Base-by-base conservation (phyloP, 2,329 filamentous ascomycete species). In the Phialophora expanda region DNA sequence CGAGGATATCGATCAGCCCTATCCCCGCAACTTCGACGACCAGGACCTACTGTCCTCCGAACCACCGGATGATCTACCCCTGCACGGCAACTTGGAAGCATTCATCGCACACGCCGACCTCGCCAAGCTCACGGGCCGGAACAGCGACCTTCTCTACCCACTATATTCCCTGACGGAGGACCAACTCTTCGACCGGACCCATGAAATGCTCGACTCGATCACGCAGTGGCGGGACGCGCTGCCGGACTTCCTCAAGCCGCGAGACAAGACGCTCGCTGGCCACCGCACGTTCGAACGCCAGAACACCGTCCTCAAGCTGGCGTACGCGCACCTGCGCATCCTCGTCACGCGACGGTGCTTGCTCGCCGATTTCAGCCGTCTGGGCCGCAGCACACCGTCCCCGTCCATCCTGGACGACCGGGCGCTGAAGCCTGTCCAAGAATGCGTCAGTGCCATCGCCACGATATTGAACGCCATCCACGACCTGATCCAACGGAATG, bases 1-100 rank as follows among this genome's bases (percentile, higher is more conserved):
- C 53, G 85, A 88, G 38, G 86, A 89, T 58, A 86, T 88, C 56
- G 86, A 89, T 60, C 86, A 89, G 64, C 81, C 83, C 2, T 79
- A 86, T n/a, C 87, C 87, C 4, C 74, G 77, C 26, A 78, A 79
- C 61, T 79, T 87, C 51, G 85, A 86, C 62, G 86, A 89, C 65
- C 83, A 86, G 44, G 81, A 87, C 32, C 82, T 89, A 76, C 79
- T 82, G 0, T 70, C 79, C 8, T 72, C 79, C 34, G 76, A 83
- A 26, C 72, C 78, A 7, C 67, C 70, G 1, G 65, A 76, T 2
- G 73, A 77, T 24, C 74, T 71, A 4, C 67, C 70, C 24, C 62
- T 66, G n/a, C 73, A 75, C 38, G 73, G 73, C 28, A 70, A 73
- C 26, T 53, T 75, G 4, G 73, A 75, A 57, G 68, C 68, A 5